Evolutionary conservation across 148 eudicot species (phyloP).

Genomic region (Limonium bicolor): DNA sequence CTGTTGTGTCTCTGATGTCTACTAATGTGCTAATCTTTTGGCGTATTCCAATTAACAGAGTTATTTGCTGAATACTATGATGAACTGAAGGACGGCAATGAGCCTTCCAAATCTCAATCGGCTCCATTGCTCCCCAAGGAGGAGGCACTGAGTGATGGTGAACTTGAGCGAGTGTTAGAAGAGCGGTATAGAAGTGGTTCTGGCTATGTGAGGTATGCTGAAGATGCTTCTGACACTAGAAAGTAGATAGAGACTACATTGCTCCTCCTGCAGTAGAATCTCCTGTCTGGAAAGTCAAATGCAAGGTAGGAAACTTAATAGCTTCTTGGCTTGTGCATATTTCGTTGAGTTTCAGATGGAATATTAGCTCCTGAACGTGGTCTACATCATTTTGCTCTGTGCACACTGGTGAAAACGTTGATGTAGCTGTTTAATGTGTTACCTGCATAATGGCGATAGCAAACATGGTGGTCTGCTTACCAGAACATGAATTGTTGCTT

Average conservation of each 20-base stretch:
- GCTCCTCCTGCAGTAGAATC: slow-evolving; percentile 41
- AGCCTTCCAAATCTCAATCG: slow-evolving; percentile 27
- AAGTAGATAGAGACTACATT: slow-evolving; percentile 18
- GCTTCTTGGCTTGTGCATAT: neutral
- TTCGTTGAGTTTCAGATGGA: neutral
- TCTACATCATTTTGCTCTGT: neutral
- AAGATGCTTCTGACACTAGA: slow-evolving; percentile 42
- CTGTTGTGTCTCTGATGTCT: no score
- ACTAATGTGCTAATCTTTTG: no score
- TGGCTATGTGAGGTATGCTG: slow-evolving; percentile 57
- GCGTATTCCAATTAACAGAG: no score
- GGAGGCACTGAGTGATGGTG: slow-evolving; percentile 74
- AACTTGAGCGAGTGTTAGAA: slow-evolving; percentile 49
- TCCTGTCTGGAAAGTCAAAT: slow-evolving; percentile 84
- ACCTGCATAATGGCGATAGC: no score
- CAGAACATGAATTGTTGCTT: no score
- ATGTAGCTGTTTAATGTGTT: no score
- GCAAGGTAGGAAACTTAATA: slow-evolving; percentile 47
- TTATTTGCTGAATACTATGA: slow-evolving; percentile 23
- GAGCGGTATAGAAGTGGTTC: slow-evolving; percentile 74
- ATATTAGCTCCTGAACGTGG: neutral
- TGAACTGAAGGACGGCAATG: slow-evolving; percentile 19
- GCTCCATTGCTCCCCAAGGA: slow-evolving; percentile 56
- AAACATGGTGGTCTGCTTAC: no score
- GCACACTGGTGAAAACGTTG: no score